phyloP scores from a whole-genome alignment of 441 rosid genomes.

The Theobroma grandiflorum region DNA sequence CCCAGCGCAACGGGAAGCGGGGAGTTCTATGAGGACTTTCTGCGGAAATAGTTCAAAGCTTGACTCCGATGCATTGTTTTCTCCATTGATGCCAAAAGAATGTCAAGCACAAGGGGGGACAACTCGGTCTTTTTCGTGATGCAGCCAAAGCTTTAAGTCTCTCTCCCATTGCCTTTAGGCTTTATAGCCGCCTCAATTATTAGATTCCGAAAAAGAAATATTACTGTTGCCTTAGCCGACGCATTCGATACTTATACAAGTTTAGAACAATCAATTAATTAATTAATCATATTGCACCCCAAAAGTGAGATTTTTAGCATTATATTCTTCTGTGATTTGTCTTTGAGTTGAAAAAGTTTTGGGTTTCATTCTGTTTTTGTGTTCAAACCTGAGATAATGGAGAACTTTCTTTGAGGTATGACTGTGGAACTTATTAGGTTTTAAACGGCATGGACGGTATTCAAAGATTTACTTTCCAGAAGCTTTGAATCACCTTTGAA shows the following conservation, averaged over 20 bases:
- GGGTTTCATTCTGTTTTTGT: background rate
- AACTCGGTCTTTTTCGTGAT: constrained; percentile 10
- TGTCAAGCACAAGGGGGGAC: constrained; percentile 18
- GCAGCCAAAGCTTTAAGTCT: constrained; percentile 1
- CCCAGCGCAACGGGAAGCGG: background rate
- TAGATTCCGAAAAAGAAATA: background rate
- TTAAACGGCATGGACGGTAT: background rate
- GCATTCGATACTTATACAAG: background rate
- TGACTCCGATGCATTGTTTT: background rate
- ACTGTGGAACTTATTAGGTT: background rate
- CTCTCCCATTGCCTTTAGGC: background rate
- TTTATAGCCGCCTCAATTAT: constrained; percentile 7
- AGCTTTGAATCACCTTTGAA: background rate
- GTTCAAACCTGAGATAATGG: background rate
- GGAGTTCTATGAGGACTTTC: background rate
- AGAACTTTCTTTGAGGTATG: background rate
- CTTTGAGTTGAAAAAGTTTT: background rate
- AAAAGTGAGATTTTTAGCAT: background rate
- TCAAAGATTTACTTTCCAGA: constrained; percentile 2
- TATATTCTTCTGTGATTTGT: background rate
- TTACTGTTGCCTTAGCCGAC: constrained; percentile 13
- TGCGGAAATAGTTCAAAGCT: background rate
- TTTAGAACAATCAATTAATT: no score
- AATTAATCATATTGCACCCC: background rate
- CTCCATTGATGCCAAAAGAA: constrained; percentile 10